These are phyloP conservation scores for Rusavskia elegans DNA, from an alignment of 495 filamentous ascomycete genomes.

Conservation along the genomic window DNA sequence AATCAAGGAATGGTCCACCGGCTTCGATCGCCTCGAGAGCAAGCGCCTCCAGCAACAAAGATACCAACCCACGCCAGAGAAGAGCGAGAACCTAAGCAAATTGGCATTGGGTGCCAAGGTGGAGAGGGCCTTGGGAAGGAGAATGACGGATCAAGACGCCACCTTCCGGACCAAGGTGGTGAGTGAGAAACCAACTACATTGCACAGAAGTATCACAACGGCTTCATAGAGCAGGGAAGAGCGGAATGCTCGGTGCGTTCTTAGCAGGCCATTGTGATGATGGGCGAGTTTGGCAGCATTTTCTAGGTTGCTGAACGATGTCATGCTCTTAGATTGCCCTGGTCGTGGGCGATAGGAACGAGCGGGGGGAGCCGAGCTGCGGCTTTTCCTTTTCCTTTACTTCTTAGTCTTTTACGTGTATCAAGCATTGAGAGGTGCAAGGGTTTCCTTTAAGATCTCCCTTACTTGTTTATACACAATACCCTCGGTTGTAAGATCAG, in stretches of 20 bases:
- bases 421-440: background rate
- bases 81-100: constrained; percentile 74
- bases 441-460: background rate
- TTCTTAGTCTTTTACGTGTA: background rate
- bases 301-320: background rate
- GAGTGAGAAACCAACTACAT: constrained; percentile 28
- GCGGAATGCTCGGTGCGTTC: no score
- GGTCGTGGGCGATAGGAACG: no score
- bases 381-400: background rate
- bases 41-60: constrained; percentile 72
- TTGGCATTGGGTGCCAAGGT: constrained; percentile 86
- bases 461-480: background rate
- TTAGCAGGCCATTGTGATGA: no score
- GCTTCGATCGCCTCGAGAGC: constrained; percentile 82
- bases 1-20: constrained; percentile 66
- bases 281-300: background rate
- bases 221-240: constrained; percentile 2
- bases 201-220: constrained; percentile 16
- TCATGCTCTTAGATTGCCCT: no score
- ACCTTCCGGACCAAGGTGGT: constrained; percentile 46
- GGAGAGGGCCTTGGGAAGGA: constrained; percentile 74
- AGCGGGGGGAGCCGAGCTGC: background rate
- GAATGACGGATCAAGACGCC: constrained; percentile 87
- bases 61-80: constrained; percentile 66
- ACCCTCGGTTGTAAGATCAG: background rate